Evolutionary conservation across 441 rosid genomes (phyloP), one percentile per base, ranked within the genome.

Genomic region (Pelargonium exstipulatum): DNA sequence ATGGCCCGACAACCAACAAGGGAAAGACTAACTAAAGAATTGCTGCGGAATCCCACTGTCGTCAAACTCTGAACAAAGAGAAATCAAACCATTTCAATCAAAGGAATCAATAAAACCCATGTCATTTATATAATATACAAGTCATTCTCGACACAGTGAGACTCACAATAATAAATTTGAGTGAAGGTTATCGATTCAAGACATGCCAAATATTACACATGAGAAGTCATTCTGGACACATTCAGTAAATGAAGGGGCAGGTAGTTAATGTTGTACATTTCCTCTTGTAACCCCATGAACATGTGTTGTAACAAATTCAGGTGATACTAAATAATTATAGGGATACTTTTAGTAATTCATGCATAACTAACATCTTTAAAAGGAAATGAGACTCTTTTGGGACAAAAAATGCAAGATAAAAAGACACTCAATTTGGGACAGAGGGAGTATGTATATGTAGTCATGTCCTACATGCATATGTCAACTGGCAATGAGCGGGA

Each of bases 1-100:
- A 92, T 81, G 71, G 84, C 88, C 64, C 94, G 96, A 72, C 99
- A 95, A 71, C 98, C 98, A 74, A 89, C 92, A 72, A 95, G 91
- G 43, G 99, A 95, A 70, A 95, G 95, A 72, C 92, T 86, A 63
- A 83, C 82, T 62, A 95, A 79, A 48, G 99, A 90, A 26, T 86
- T 81, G 79, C 90, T 87, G 80, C 88, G 77, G 87, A 95, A 90
- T 68, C 80, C 76, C 73, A 89, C 88, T 3, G 83, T 83, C 4
- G 88, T 90, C 90, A 95, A 86, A 78, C 94, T 88, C 99, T 92
- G 89, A 46, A 67, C 75, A 81, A 70, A 60, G 63, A 55, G 24
- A 42, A 32, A 45, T 60, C 40, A 63, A 9, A 6, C 57, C 13
- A 60, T 32, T 69, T 69, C 17, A 48, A 22, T 1, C 12, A 7